Evolutionary conservation across 1,284 basidiomycete species (phyloP).

Genomic region (Cutaneotrichosporon spelunceum): DNA sequence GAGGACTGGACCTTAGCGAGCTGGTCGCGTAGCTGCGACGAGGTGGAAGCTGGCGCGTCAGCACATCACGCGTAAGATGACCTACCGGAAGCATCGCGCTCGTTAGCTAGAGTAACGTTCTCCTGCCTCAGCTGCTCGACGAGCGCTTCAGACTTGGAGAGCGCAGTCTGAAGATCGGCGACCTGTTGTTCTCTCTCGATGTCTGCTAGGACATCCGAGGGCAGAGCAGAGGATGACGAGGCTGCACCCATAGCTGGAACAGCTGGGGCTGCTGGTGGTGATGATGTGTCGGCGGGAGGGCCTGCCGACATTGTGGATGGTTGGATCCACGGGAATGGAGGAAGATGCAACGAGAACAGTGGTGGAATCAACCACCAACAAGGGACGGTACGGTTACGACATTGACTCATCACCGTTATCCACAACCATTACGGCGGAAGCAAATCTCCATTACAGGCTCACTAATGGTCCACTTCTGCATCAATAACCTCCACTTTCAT

Average conservation of each 20-base stretch:
- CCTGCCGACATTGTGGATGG: conserved; percentile 19
- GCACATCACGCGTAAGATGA: conserved; percentile 6
- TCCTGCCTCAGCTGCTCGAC: conserved; percentile 35
- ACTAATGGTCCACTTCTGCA: neutral
- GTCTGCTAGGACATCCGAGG: conserved; percentile 38
- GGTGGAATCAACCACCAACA: neutral
- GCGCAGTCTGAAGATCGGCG: conserved; percentile 36
- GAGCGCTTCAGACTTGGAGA: conserved; percentile 37
- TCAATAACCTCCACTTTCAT: neutral
- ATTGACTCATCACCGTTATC: neutral
- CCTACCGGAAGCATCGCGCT: conserved; percentile 39
- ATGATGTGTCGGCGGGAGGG: conserved; percentile 10
- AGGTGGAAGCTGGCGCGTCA: conserved; percentile 31
- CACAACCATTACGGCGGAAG: neutral
- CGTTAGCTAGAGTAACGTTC: conserved; percentile 30
- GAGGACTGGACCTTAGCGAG: conserved; percentile 40
- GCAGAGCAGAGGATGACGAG: conserved; percentile 13
- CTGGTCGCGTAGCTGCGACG: conserved; percentile 42
- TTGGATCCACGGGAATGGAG: conserved; percentile 2
- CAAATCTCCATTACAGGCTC: neutral
- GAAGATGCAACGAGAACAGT: neutral
- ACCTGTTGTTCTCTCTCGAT: conserved; percentile 50
- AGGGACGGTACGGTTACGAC: neutral
- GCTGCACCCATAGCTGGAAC: neutral
- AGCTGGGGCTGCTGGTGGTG: neutral